Base-by-base conservation (phyloP, 106 monocot genomes). In the Agapanthus africanus region DNA sequence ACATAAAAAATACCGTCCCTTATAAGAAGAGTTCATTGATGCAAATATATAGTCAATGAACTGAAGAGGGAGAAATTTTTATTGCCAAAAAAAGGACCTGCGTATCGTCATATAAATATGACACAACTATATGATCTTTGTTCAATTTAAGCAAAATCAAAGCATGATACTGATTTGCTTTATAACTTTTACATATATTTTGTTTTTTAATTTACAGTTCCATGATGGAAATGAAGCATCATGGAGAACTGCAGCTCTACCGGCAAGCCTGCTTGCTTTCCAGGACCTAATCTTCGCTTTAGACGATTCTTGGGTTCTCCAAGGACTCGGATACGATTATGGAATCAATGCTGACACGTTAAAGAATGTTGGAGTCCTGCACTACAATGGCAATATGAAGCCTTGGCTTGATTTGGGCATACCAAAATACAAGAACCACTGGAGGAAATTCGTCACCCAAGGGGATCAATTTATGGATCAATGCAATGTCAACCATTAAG, bases 351-450 rank as follows among this genome's bases (percentile, higher is more conserved):
- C 49, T 30, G 66, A 78, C 34, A 32, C 26, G n/a, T 56, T 89
- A 46, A 37, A 71, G 54, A 82, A 70, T 21, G 71, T 69, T 28
- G 54, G 61, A 11, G 70, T 77, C 25, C 54, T 89, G 70, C 89
- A 89, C 72, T 89, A 85, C 42, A 82, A 82, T 70, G 89, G 89
- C 62, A 89, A 89, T 69, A 85, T 89, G 89, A 89, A 89, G 66
- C 89, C 89, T 71, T 89, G 89, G 89, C 80, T 89, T 56, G 89
- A 89, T 23, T 68, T 89, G 13, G 89, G 89, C 39, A 79, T 85
- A 54, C 82, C 82, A 11, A 72, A 36, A 32, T 89, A 85, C 78
- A 85, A 79, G 69, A 65, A n/a, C 13, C 82, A 85, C 75, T 89
- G 89, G 89, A 77, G 51, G 56, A 85, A 75, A 39, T 89, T 77